phyloP scores from a whole-genome alignment of 2,329 filamentous ascomycete species.

The Talaromyces verruculosus region DNA sequence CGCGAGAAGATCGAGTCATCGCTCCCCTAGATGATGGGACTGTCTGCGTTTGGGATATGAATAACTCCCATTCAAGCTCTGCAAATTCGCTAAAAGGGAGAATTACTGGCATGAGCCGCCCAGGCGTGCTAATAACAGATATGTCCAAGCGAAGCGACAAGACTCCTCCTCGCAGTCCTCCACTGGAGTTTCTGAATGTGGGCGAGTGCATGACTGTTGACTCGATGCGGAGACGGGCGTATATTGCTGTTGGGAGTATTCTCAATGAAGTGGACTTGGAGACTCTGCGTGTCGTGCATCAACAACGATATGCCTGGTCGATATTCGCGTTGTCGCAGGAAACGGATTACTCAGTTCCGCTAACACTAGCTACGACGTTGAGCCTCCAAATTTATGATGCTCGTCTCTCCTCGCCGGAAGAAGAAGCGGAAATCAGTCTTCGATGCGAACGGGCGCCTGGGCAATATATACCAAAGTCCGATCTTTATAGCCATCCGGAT shows the following conservation, averaged over 20 bases:
- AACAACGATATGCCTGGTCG: constrained; percentile 73
- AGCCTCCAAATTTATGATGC: constrained; percentile 83
- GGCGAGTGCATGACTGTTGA: constrained; percentile 84
- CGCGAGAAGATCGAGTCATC: constrained; percentile 62
- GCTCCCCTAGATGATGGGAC: constrained; percentile 83
- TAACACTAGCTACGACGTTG: constrained; percentile 80
- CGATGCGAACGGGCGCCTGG: constrained; percentile 35
- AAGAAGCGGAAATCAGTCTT: constrained; percentile 37
- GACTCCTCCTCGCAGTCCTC: constrained; percentile 28
- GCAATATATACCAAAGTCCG: constrained; percentile 30
- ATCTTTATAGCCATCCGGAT: constrained; percentile 35
- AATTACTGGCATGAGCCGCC: constrained; percentile 64
- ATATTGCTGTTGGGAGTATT: constrained; percentile 74
- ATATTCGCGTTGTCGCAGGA: constrained; percentile 77
- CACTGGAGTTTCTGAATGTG: constrained; percentile 49
- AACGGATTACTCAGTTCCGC: constrained; percentile 63
- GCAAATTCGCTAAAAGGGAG: constrained; percentile 49
- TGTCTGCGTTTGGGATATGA: constrained; percentile 81
- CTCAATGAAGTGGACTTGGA: constrained; percentile 80
- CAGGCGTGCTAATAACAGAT: constrained; percentile 67
- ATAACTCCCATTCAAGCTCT: constrained; percentile 37
- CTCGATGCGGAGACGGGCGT: constrained; percentile 65
- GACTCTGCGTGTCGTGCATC: constrained; percentile 67
- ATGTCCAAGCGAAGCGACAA: constrained; percentile 61
- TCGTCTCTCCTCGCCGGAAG: constrained; percentile 46